Base-by-base conservation (phyloP, 73 alveolate species). In the Paramecium pentaurelia region DNA sequence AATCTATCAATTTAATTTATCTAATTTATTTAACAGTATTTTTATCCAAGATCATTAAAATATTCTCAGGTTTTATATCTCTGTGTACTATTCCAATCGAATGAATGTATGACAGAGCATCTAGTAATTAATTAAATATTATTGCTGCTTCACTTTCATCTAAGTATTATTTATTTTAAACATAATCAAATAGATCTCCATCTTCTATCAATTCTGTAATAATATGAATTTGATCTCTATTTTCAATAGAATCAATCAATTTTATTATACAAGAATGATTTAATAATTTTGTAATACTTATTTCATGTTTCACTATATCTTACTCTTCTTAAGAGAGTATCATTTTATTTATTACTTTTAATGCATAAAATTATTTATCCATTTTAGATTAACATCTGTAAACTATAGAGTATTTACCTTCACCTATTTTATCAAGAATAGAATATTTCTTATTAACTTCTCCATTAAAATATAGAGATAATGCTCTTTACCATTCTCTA, bases 21-120 rank as follows among this genome's bases (percentile, higher is more conserved):
- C 12, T 42, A 51, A 84, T n/a, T 34, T 36, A 20, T 14, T 25
- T 42, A 51, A 84, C 34, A 27, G 30, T 6, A 59, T 84, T 59
- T 3, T 22, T 22, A 20, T 51, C 58, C 22, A 58, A 51, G 14
- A 58, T 18, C 28, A 84, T 32, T 14, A 84, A 25, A 30, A 84
- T 84, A 75, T 95, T 95, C 71, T 95, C 98, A 6, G 98, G 97
- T 71, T 95, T 95, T 6, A 95, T 93, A 71, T 95, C 98, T 71
- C 98, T 83, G 64, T 95, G 98, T 40, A 95, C 92, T 32, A 95
- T 92, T 44, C 93, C 93, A 42, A 95, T 42, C 59, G 92, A 92
- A 45, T 92, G 90, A 94, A 93, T 84, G 49, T 54, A 95, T 28
- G 42, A 83, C 14, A 95, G 86, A 6, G 95, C 96, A 20, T 60